Percentiles rank a stretch among this genome's conserved stretches.
phyloP scores from a whole-genome alignment of 1,284 basidiomycete genomes.

The Naganishia liquefaciens region DNA sequence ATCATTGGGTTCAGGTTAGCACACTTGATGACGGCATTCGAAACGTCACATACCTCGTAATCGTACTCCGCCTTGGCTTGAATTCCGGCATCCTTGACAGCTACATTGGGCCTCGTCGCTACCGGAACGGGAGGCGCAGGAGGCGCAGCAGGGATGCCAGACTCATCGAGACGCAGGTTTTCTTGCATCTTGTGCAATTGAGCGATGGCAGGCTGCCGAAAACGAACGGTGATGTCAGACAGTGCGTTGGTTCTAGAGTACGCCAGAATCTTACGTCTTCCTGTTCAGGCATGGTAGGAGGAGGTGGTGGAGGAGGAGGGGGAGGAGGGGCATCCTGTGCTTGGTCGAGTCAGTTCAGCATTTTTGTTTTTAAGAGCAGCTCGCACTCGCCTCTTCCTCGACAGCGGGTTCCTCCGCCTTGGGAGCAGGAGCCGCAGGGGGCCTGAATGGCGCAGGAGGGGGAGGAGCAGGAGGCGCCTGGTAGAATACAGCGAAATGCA shows the following conservation, averaged over 20 bases:
- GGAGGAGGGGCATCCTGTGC: conserved; percentile 27
- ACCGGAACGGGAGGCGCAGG: conserved; percentile 51
- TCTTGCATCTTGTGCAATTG: conserved; percentile 25
- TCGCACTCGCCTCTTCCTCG: conserved; percentile 19
- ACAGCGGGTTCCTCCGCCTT: conserved; percentile 15
- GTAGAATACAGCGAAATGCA: no score
- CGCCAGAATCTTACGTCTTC: conserved; percentile 33
- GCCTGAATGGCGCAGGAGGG: conserved; percentile 49
- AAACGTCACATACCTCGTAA: conserved; percentile 62
- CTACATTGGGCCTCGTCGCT: conserved; percentile 55
- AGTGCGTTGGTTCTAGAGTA: conserved; percentile 26
- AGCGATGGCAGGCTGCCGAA: conserved; percentile 13
- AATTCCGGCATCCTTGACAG: conserved; percentile 40
- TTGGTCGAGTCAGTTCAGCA: neutral
- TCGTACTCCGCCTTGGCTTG: conserved; percentile 66
- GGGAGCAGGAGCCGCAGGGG: conserved; percentile 36
- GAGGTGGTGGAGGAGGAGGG: conserved; percentile 49
- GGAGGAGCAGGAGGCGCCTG: conserved; percentile 42
- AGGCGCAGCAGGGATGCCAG: conserved; percentile 44
- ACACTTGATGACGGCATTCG: neutral
- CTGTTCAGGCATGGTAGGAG: conserved; percentile 30
- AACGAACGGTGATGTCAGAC: neutral
- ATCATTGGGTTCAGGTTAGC: conserved; percentile 12
- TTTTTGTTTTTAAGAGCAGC: neutral
- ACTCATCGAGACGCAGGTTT: conserved; percentile 24